phyloP scores from a whole-genome alignment of 805 yeast species.

The Priceomyces medius region DNA sequence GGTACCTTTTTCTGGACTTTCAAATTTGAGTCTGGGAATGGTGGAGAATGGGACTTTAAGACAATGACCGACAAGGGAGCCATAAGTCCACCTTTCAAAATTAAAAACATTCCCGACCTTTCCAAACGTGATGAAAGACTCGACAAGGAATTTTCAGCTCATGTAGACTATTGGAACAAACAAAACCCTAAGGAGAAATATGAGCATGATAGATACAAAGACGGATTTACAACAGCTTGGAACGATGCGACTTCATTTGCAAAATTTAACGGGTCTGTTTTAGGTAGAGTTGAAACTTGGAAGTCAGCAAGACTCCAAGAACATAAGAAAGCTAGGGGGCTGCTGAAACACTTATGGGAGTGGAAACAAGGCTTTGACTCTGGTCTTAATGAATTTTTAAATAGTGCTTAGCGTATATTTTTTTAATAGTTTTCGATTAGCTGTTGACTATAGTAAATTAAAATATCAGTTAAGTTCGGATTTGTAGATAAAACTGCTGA shows the following conservation, averaged over 20 bases:
- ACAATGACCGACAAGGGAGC: constrained; percentile 71
- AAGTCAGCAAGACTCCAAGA: constrained; percentile 57
- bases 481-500: too few relatives aligned
- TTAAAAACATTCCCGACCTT: constrained; percentile 37
- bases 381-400: constrained; percentile 50
- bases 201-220: constrained; percentile 80
- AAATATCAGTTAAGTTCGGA: background rate
- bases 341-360: constrained; percentile 69
- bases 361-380: constrained; percentile 83
- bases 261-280: constrained; percentile 60
- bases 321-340: constrained; percentile 58
- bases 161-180: constrained; percentile 66
- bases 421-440: background rate
- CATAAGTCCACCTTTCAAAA: constrained; percentile 20
- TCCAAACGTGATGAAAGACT: constrained; percentile 41
- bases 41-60: constrained; percentile 95
- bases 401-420: background rate
- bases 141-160: constrained; percentile 41
- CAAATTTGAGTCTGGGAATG: constrained; percentile 83
- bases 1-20: constrained; percentile 92
- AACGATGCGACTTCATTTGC: constrained; percentile 69
- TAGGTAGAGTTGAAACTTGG: constrained; percentile 80
- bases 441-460: too few relatives aligned
- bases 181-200: constrained; percentile 57
- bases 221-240: constrained; percentile 78